These are phyloP conservation scores for Melanomma pulvis-pyrius DNA, from an alignment of 495 filamentous ascomycete species.

Conservation along the genomic window DNA sequence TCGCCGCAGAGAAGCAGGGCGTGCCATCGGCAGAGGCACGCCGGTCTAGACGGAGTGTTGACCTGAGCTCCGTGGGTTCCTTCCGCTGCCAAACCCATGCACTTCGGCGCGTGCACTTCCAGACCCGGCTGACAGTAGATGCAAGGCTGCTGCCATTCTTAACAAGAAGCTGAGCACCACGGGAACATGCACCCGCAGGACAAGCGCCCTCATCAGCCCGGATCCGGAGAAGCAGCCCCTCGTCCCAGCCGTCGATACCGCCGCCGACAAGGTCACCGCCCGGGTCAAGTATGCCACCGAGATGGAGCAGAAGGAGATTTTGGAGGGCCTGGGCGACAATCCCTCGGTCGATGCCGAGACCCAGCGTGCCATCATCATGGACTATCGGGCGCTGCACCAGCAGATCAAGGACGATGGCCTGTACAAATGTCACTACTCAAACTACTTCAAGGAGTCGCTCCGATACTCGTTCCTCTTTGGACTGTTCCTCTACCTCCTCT, in stretches of 20 bases:
- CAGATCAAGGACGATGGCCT: slow-evolving; percentile 47
- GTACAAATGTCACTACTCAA: slow-evolving; percentile 50
- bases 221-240: slow-evolving; percentile 27
- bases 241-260: neutral
- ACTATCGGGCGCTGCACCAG: slow-evolving; percentile 51
- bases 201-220: slow-evolving; percentile 7
- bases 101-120: slow-evolving; percentile 4
- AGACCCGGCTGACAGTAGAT: slow-evolving; percentile 14
- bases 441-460: slow-evolving; percentile 52
- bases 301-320: slow-evolving; percentile 46
- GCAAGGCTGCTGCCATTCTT: slow-evolving; percentile 21
- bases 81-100: slow-evolving; percentile 2
- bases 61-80: slow-evolving; percentile 16
- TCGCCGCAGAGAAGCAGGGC: neutral
- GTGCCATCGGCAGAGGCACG: neutral
- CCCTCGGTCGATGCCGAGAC: slow-evolving; percentile 50
- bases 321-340: slow-evolving; percentile 43
- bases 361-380: slow-evolving; percentile 48
- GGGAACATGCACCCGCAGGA: slow-evolving; percentile 10
- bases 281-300: slow-evolving; percentile 36
- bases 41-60: neutral
- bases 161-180: slow-evolving; percentile 15
- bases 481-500: slow-evolving; percentile 44
- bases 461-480: slow-evolving; percentile 49
- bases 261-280: slow-evolving; percentile 8